Conservation (phyloP, 371 early-diverging fungal species). For the Amoeboaphelidium occidentale region DNA sequence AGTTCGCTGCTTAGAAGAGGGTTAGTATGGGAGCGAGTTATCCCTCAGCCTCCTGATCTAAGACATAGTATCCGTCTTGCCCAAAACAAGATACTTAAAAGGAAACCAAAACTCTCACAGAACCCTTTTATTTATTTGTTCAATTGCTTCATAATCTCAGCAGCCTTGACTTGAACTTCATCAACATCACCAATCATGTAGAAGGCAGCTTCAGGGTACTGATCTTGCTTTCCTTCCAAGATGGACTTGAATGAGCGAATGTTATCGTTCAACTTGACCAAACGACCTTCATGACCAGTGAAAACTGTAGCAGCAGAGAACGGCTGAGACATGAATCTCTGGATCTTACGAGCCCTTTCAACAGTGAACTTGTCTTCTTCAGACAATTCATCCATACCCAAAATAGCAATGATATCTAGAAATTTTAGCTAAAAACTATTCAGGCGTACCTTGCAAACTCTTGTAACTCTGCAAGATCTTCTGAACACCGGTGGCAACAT, state of each 20-base stretch:
- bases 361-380: constrained; percentile 70
- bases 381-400: constrained; percentile 65
- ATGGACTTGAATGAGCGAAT: constrained; percentile 91
- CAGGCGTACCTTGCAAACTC: constrained; percentile 93
- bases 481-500: constrained; percentile 77
- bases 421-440: constrained; percentile 77
- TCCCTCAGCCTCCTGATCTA: too few species aligned
- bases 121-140: background rate
- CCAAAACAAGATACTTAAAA: too few species aligned
- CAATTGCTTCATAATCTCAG: constrained; percentile 48
- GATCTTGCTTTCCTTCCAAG: constrained; percentile 84
- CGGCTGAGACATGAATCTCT: constrained; percentile 95
- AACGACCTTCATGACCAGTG: constrained; percentile 23
- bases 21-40: too few species aligned
- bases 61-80: too few species aligned
- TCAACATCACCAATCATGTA: constrained; percentile 89
- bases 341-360: constrained; percentile 19
- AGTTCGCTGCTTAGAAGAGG: too few species aligned
- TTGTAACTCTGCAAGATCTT: constrained; percentile 90
- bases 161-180: constrained; percentile 80
- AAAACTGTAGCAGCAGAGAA: constrained; percentile 90
- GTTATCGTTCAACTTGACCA: constrained; percentile 39
- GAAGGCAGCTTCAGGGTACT: constrained; percentile 86
- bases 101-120: too few species aligned
- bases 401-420: constrained; percentile 5